Evolutionary conservation across 139 green algal species (phyloP).

Genomic region (Coccomyxa sp.): DNA sequence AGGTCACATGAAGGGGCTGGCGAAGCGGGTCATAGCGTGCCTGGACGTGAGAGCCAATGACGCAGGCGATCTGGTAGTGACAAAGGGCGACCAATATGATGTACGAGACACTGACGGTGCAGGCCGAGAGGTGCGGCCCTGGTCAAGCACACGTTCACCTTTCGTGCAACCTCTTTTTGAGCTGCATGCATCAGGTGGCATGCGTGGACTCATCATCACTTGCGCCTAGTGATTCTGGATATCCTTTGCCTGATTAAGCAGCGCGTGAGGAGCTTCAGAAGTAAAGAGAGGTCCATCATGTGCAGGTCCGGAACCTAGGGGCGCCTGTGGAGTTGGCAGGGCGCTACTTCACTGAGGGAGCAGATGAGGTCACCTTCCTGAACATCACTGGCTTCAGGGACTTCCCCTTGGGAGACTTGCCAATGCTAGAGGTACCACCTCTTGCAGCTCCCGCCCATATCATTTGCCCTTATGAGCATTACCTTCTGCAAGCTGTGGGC

Average conservation of each 20-base stretch:
- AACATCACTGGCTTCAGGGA: conserved; percentile 98
- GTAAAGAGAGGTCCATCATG: background rate
- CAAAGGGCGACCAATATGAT: conserved; percentile 95
- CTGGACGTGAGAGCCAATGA: conserved; percentile 97
- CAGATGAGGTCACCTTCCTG: conserved; percentile 97
- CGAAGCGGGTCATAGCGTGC: conserved; percentile 95
- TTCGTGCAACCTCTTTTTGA: too few relatives aligned
- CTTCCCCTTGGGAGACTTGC: conserved; percentile 88
- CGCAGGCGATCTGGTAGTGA: conserved; percentile 91
- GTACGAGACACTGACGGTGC: conserved; percentile 76
- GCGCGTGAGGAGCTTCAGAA: too few relatives aligned
- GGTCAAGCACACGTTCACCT: background rate
- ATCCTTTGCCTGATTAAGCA: too few relatives aligned
- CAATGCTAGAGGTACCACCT: conserved; percentile 99
- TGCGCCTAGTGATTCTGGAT: too few relatives aligned
- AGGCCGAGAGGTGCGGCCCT: conserved; percentile 28
- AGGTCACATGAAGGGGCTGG: conserved; percentile 54
- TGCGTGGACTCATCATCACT: too few relatives aligned
- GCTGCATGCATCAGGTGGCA: too few relatives aligned
- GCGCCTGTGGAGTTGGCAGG: conserved; percentile 68
- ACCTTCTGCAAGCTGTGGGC: background rate
- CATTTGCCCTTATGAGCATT: too few relatives aligned
- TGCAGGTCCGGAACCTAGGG: conserved; percentile 89
- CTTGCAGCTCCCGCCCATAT: too few relatives aligned
- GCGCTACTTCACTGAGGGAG: conserved; percentile 92